These are phyloP conservation scores for Trichophyton verrucosum DNA, from an alignment of 2,329 filamentous ascomycete species.

Conservation along the genomic window DNA sequence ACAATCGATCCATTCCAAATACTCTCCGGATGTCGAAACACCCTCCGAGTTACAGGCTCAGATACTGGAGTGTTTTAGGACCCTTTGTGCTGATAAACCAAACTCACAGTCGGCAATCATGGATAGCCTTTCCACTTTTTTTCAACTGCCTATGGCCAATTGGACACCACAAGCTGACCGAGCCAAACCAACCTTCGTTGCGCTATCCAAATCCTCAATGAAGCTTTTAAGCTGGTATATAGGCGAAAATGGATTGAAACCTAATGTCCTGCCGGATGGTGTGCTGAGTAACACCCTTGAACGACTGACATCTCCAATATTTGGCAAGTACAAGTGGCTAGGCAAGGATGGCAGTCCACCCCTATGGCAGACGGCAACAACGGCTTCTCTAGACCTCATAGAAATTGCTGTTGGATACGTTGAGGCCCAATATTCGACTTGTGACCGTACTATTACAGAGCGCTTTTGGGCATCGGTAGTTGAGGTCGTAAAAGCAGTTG, in stretches of 20 bases:
- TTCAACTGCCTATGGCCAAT: slow-evolving; percentile 43
- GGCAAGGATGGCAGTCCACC: slow-evolving; percentile 56
- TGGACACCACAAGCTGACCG: slow-evolving; percentile 27
- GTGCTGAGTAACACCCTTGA: slow-evolving; percentile 54
- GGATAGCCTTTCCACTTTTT: slow-evolving; percentile 51
- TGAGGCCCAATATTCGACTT: slow-evolving; percentile 28
- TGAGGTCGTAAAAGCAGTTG: slow-evolving; percentile 54
- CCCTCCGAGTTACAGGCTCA: slow-evolving; percentile 26
- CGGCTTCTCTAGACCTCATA: slow-evolving; percentile 55
- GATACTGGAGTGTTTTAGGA: slow-evolving; percentile 25
- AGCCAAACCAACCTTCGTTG: slow-evolving; percentile 67
- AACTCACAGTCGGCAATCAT: slow-evolving; percentile 27
- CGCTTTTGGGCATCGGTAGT: slow-evolving; percentile 61
- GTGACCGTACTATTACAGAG: slow-evolving; percentile 32
- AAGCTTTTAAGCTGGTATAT: slow-evolving; percentile 44
- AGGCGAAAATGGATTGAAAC: slow-evolving; percentile 35
- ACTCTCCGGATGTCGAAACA: slow-evolving; percentile 29
- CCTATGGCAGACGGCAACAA: slow-evolving; percentile 72
- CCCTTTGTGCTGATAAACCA: slow-evolving; percentile 27
- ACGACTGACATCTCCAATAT: slow-evolving; percentile 57
- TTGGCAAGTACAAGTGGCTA: slow-evolving; percentile 67
- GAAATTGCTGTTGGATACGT: slow-evolving; percentile 52
- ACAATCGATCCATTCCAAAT: slow-evolving; percentile 45
- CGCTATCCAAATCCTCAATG: slow-evolving; percentile 75
- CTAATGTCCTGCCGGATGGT: slow-evolving; percentile 57